Percentiles rank a stretch among this genome's conserved stretches.
phyloP scores from a whole-genome alignment of 2,329 filamentous ascomycete species.

The Verticillium alfalfae region DNA sequence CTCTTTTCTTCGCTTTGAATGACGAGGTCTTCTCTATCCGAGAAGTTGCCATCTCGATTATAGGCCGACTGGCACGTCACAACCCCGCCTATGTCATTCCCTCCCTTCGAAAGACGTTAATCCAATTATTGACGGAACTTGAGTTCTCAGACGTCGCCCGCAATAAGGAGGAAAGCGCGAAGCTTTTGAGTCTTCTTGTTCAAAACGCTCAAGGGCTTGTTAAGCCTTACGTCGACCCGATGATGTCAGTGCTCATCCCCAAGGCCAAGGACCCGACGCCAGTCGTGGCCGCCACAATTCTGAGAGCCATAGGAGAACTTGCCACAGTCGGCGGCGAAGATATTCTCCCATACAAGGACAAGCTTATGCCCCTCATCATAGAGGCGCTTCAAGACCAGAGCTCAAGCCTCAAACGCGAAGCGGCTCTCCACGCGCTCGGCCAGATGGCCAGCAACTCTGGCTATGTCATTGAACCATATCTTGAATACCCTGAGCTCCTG shows the following conservation, averaged over 20 bases:
- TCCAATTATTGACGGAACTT: slow-evolving; percentile 92
- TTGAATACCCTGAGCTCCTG: slow-evolving; percentile 89
- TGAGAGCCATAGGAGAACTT: slow-evolving; percentile 90
- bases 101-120: slow-evolving; percentile 86
- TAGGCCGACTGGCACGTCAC: slow-evolving; percentile 82
- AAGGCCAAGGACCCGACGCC: slow-evolving; percentile 83
- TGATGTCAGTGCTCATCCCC: slow-evolving; percentile 89
- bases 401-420: slow-evolving; percentile 83
- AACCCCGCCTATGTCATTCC: slow-evolving; percentile 98
- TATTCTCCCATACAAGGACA: slow-evolving; percentile 86
- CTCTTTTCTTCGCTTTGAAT: slow-evolving; percentile 90
- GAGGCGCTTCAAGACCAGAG: slow-evolving; percentile 91
- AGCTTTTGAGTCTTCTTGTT: slow-evolving; percentile 85
- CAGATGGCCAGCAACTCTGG: slow-evolving; percentile 94
- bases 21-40: slow-evolving; percentile 90
- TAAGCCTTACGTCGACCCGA: slow-evolving; percentile 93
- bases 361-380: slow-evolving; percentile 92
- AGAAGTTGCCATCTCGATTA: slow-evolving; percentile 93
- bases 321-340: slow-evolving; percentile 90
- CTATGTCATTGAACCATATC: slow-evolving; percentile 94
- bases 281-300: slow-evolving; percentile 87
- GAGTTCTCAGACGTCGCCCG: slow-evolving; percentile 91
- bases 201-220: slow-evolving; percentile 90
- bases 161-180: slow-evolving; percentile 95
- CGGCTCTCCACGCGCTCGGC: slow-evolving; percentile 83